phyloP scores from a whole-genome alignment of 352 stramenopile species.

The Phytophthora pseudosyringae region DNA sequence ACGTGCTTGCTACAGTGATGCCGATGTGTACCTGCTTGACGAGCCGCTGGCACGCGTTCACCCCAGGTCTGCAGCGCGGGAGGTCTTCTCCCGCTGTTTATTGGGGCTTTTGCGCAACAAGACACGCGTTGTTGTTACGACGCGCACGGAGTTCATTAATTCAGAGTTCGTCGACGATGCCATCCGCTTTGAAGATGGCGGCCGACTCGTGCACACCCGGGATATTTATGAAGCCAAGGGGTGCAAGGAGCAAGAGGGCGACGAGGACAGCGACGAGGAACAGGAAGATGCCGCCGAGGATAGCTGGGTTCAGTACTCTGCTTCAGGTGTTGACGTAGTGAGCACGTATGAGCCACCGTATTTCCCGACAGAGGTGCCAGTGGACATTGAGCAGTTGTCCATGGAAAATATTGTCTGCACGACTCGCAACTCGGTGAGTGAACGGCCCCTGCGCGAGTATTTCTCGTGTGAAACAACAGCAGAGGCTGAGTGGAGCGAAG shows the following conservation, averaged over 20 bases:
- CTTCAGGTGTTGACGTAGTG: slow-evolving; percentile 33
- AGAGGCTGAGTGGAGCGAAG: slow-evolving; percentile 28
- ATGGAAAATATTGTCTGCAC: slow-evolving; percentile 55
- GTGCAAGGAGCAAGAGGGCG: slow-evolving; percentile 20
- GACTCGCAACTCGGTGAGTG: slow-evolving; percentile 25
- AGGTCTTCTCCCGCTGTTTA: slow-evolving; percentile 88
- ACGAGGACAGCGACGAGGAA: slow-evolving; percentile 36
- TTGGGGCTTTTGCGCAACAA: slow-evolving; percentile 67
- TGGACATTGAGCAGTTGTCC: slow-evolving; percentile 31
- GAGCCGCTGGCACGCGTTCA: slow-evolving; percentile 57
- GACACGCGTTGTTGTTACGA: slow-evolving; percentile 73
- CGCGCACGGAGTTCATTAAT: slow-evolving; percentile 68
- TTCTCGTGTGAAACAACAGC: slow-evolving; percentile 32
- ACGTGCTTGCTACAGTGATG: slow-evolving; percentile 87
- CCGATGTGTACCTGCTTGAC: slow-evolving; percentile 77
- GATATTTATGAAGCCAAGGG: slow-evolving; percentile 41
- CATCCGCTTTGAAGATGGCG: slow-evolving; percentile 57
- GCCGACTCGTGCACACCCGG: slow-evolving; percentile 49
- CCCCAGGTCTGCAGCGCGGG: slow-evolving; percentile 66
- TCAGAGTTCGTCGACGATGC: slow-evolving; percentile 69
- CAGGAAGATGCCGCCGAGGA: slow-evolving; percentile 23
- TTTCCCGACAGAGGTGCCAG: slow-evolving; percentile 16
- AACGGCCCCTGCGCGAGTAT: slow-evolving; percentile 39
- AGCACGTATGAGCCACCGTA: slow-evolving; percentile 16
- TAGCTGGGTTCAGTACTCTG: slow-evolving; percentile 41